Base-by-base conservation (phyloP, 306 rosid species). In the Glycyrrhiza uralensis region DNA sequence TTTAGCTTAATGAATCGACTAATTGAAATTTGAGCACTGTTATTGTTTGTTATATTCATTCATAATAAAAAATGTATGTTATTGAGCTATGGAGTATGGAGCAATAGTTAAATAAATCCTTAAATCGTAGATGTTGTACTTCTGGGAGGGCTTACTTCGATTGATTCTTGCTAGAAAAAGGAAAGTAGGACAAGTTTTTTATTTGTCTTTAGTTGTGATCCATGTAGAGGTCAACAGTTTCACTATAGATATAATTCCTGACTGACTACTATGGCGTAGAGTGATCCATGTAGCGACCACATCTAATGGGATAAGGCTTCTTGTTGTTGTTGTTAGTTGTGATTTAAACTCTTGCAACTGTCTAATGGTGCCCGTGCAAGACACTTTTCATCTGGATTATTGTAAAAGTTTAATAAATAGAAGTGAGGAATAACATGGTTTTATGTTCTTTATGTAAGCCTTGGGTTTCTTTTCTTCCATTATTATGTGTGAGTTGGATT, bases 111-210 rank as follows among this genome's bases (percentile, higher is more conserved):
- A 35, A 47, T 58, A 24, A 44, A 45, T 61, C 28, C 42, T 59
- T 66, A 2, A 71, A 51, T 35, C 50, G 24, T 51, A 64, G 63
- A 35, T 46, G 5, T 1, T 45, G 23, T 58, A 26, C 2, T 45
- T 72, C 41, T 26, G 28, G 45, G 56, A 46, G 44, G 17, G 55
- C 7, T 46, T 45, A 17, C 17, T 13, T 54, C n/a, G n/a, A n/a
- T 38, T 7, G 24, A 7, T 82, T 77, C 15, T 47, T 61, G 52
- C 69, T 61, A 6, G 45, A 55, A 66, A 73, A 60, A 46, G 59
- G 26, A 35, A 44, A 38, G 24, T 23, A 26, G 42, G 30, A 38
- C 4, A 15, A 45, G 29, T 8, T 13, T 56, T 51, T 10, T 9
- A 0, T 10, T n/a, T n/a, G n/a, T n/a, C n/a, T n/a, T n/a, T n/a